These are phyloP conservation scores for Chrysosporium keratinophilum DNA, from an alignment of 2,329 filamentous ascomycete species.

Conservation along the genomic window DNA sequence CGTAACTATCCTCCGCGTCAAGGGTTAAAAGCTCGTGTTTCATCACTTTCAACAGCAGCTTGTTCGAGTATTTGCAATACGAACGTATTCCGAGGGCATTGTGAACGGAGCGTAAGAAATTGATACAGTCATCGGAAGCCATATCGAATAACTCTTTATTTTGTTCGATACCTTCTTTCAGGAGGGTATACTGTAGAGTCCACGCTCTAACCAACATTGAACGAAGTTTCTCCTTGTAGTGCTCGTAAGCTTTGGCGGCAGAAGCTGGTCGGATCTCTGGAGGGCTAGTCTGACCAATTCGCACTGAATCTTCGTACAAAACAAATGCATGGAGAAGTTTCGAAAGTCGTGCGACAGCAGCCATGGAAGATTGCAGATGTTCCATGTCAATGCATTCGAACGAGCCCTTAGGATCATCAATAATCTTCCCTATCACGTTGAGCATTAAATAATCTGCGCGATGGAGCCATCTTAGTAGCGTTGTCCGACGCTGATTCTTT, in stretches of 20 bases:
- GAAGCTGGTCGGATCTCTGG: conserved; percentile 46
- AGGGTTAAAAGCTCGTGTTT: conserved; percentile 73
- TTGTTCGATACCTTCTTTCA: conserved; percentile 64
- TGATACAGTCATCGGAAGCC: conserved; percentile 62
- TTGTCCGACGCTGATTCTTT: conserved; percentile 54
- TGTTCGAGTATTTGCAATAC: conserved; percentile 74
- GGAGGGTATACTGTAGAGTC: conserved; percentile 72
- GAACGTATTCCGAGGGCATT: conserved; percentile 72
- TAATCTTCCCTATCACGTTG: conserved; percentile 57
- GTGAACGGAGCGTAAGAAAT: conserved; percentile 72
- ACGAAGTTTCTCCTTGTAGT: conserved; percentile 58
- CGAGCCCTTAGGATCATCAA: conserved; percentile 53
- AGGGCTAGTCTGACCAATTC: conserved; percentile 58
- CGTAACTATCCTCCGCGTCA: conserved; percentile 67
- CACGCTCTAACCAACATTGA: conserved; percentile 82
- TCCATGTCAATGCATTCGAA: conserved; percentile 78
- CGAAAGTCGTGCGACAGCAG: conserved; percentile 59
- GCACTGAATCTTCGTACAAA: conserved; percentile 75
- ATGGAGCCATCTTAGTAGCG: conserved; percentile 66
- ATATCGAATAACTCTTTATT: conserved; percentile 53
- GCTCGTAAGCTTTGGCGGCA: conserved; percentile 33
- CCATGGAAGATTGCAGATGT: conserved; percentile 63
- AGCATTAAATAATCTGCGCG: conserved; percentile 67
- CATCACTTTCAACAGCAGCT: conserved; percentile 79
- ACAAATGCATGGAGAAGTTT: conserved; percentile 69